Evolutionary conservation across 176 grass and related monocot genomes (phyloP).

Genomic region (Triticum turgidum): DNA sequence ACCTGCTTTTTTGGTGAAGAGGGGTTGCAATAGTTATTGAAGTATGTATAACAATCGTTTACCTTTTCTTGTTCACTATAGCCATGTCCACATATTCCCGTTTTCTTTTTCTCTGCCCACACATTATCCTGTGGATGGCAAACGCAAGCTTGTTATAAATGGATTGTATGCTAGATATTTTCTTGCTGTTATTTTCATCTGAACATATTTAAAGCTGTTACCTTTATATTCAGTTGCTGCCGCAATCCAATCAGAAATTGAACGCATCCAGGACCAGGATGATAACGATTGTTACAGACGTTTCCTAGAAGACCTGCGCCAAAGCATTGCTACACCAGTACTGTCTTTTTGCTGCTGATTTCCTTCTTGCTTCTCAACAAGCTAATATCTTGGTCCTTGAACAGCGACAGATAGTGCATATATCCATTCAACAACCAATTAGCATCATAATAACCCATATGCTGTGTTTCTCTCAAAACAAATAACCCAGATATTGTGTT

Average conservation of each 20-base stretch:
- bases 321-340: conserved; percentile 70
- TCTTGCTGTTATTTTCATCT: not conserved
- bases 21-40: not conserved
- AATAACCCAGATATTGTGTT: not conserved
- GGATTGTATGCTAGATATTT: not conserved
- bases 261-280: conserved; percentile 43
- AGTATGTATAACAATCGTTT: not conserved
- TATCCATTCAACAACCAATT: not conserved
- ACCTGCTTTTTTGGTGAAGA: not conserved
- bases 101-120: not conserved
- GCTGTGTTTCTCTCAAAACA: no score
- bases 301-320: conserved; percentile 64
- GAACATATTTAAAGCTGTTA: not conserved
- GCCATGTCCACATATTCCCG: not conserved
- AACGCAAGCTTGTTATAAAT: not conserved
- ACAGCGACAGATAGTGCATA: not conserved
- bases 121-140: no score
- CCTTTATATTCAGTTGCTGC: conserved; percentile 40
- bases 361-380: not conserved
- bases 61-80: conserved; percentile 9
- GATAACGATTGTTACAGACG: conserved; percentile 63
- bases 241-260: conserved; percentile 29
- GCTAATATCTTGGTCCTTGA: conserved; percentile 13
- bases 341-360: not conserved
- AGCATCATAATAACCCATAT: not conserved